Base-by-base conservation (phyloP, 1,284 basidiomycete genomes). In the Phylloboletellus chloephorus region DNA sequence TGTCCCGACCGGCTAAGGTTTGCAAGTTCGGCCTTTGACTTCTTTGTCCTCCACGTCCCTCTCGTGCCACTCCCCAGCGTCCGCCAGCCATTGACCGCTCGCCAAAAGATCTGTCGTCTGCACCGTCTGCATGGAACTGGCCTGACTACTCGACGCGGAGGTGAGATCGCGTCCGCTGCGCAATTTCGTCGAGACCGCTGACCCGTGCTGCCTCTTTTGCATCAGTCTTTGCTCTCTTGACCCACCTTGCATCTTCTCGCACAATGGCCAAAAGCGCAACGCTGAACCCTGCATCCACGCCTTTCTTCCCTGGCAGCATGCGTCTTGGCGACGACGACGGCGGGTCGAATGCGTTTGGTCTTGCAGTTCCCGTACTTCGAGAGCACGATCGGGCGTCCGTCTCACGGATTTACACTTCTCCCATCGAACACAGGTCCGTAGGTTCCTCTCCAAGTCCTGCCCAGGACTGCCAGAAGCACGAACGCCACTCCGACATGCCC, bases 271-370 rank as follows among this genome's bases (percentile, higher is more conserved):
- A 76, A 72, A 82, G 78, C 56, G 79, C 74, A 55, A 72, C 79
- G 43, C 68, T 88, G 53, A 87, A 88, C 63, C 85, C 85, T 51
- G 73, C 83, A 49, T 88, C 85, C 44, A 79, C 79, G 59, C 86
- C 86, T 37, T 88, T 88, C 73, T 86, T 87, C 61, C 85, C 86
- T 48, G 80, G 79, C 41, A 71, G 68, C 56, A 61, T 74, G 55
- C 77, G 77, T 52, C 57, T 67, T 52, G 67, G 58, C 52, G 79
- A 80, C 46, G 75, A 79, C 40, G 76, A 78, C 38, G 66, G 25
- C 7, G 32, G 65, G 44, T 53, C 63, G 35, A 65, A 56, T 53
- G 66, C 63, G 45, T 56, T 73, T 31, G 66, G 64, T 41, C 73
- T 74, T 53, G 63, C 64, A 41, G 68, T 72, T 57, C 68, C 71